Percentiles rank a stretch among this genome's conserved stretches.
Evolutionary conservation across 176 grass and related monocot genomes (phyloP).

Genomic region (Oryza australiensis): DNA sequence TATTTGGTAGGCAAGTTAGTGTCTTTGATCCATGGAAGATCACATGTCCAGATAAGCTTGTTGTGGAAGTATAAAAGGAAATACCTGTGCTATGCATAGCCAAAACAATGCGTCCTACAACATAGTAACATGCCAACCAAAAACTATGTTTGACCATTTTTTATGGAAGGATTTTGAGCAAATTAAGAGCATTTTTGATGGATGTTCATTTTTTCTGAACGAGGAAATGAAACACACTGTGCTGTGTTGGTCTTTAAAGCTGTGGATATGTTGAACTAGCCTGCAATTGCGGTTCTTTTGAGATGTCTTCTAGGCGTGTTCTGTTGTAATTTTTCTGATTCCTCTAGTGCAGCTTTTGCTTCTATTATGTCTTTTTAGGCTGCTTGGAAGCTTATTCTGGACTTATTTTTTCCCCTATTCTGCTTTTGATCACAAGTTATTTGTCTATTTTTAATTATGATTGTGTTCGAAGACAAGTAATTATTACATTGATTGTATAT

Average conservation of each 20-base stretch:
- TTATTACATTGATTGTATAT: conserved; percentile 32
- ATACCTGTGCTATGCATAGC: not conserved
- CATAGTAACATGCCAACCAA: not conserved
- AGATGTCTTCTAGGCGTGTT: not conserved
- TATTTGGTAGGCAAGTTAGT: conserved; percentile 8
- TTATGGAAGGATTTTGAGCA: not conserved
- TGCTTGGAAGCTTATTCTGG: no score
- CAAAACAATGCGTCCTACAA: not conserved
- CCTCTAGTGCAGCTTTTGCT: no score
- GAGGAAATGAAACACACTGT: not conserved
- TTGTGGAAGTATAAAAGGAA: not conserved
- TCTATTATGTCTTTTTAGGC: no score
- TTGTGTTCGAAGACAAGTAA: not conserved
- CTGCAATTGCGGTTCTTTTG: not conserved
- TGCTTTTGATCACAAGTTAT: not conserved
- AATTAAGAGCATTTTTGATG: conserved; percentile 8
- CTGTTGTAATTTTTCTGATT: not conserved
- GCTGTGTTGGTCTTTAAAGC: not conserved
- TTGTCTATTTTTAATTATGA: not conserved
- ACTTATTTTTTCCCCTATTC: no score
- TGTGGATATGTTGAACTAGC: not conserved
- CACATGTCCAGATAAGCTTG: not conserved
- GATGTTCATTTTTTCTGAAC: not conserved
- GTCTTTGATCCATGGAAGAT: not conserved
- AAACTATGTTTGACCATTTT: not conserved